Conservation (phyloP, 352 stramenopile genomes). For the Ophiocytium majus region DNA sequence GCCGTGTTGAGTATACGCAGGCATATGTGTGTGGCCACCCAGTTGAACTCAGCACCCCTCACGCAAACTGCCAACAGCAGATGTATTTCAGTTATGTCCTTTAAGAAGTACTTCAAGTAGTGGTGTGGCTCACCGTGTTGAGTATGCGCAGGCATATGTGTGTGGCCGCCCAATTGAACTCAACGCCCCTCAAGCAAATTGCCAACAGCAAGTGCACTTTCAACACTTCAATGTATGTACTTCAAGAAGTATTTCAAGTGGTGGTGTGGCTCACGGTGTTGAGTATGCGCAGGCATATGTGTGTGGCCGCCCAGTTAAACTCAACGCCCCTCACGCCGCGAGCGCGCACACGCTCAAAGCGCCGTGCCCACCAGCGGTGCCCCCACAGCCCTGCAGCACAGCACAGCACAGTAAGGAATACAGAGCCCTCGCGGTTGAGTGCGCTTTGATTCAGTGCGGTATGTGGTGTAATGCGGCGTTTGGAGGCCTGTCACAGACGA, state of each 20-base stretch:
- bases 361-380: not conserved
- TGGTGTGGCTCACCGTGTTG: not conserved
- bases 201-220: no score
- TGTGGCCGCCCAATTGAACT: not conserved
- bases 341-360: slow-evolving; percentile 12
- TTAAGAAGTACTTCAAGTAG: no score
- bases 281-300: slow-evolving; percentile 1
- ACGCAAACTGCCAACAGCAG: no score
- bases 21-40: not conserved
- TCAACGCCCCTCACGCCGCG: not conserved
- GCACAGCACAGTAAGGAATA: no score
- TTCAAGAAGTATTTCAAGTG: no score
- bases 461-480: no score
- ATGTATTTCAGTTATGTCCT: no score
- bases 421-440: no score
- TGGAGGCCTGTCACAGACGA: no score
- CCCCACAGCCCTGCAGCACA: not conserved
- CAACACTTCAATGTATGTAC: no score
- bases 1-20: not conserved
- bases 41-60: not conserved
- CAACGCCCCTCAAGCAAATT: not conserved
- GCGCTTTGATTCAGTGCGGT: no score
- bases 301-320: not conserved
- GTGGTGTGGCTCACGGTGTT: slow-evolving; percentile 2
- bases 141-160: not conserved